Evolutionary conservation across 2,329 filamentous ascomycete genomes (phyloP), one percentile per base, ranked within the genome.

Genomic region (Colletotrichum neosansevieriae): DNA sequence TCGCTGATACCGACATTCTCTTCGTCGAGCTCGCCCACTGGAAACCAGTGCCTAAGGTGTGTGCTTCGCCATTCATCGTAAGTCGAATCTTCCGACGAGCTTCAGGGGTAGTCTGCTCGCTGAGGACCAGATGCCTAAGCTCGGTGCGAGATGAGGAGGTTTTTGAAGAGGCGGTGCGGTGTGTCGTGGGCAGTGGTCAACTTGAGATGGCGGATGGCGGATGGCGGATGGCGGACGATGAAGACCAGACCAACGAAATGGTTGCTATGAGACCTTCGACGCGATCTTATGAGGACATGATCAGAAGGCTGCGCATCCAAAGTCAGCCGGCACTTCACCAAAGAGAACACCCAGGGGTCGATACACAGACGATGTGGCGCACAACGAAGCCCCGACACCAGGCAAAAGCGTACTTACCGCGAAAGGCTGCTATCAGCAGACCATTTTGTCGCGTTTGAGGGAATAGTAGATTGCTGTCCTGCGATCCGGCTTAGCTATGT

Each of bases 21-120:
- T 73, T 88, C 5, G 76, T 86, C 3, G 86, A 88, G 72, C 79
- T 88, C 4, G 85, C 84, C n/a, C 82, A 84, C 69, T 87, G 85
- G 85, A 74, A 76, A 50, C 77, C 82, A 0, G 79, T 87, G 34
- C 82, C 86, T 24, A 65, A 72, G 13, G 78, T 3, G 66, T 86
- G 4, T 70, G 64, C 0, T 80, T 86, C 12, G 75, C 81, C 51
- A 73, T 79, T 69, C 72, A 75, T 71, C 73, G 72, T 70, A 77
- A 77, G 44, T 79, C 80, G 5, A 80, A 79, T n/a, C 69, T 79
- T 7, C 77, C 81, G 12, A 74, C 77, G 21, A 75, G 72, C 7
- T 79, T 83, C 0, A 75, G 79, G 24, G 72, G 77, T 15, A 71
- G 71, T 11, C 71, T 83, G 12, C 72, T 83, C 13, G 63, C 68